Evolutionary conservation across 352 stramenopile genomes (phyloP).

Genomic region (Pythium inflatum): DNA sequence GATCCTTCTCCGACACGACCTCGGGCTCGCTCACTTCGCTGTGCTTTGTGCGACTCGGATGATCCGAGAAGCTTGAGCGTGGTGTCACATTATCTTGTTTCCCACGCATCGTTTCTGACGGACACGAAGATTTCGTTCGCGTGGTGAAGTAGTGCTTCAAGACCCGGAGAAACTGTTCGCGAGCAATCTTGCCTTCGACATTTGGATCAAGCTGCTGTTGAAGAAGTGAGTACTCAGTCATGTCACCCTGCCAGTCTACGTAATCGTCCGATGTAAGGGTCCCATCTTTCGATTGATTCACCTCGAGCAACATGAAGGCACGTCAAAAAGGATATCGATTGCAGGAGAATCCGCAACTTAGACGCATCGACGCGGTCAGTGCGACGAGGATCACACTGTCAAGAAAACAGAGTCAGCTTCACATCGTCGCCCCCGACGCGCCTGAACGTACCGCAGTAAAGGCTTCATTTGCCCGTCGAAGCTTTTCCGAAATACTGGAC

Average conservation of each 20-base stretch:
- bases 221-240: slow-evolving; percentile 44
- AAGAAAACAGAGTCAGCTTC: too few species aligned
- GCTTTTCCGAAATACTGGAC: slow-evolving; percentile 53
- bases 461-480: slow-evolving; percentile 55
- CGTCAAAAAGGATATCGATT: slow-evolving; percentile 59
- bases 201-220: slow-evolving; percentile 62
- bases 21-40: slow-evolving; percentile 21
- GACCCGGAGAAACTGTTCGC: slow-evolving; percentile 46
- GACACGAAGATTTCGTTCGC: not conserved
- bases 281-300: too few species aligned
- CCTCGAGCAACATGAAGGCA: too few species aligned
- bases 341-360: slow-evolving; percentile 54
- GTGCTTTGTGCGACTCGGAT: not conserved
- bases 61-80: slow-evolving; percentile 20
- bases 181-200: slow-evolving; percentile 43
- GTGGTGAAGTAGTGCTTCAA: slow-evolving; percentile 45
- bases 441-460: slow-evolving; percentile 51
- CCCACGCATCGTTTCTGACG: not conserved
- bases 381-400: slow-evolving; percentile 51
- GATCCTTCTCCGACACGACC: slow-evolving; percentile 17
- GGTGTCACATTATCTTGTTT: not conserved
- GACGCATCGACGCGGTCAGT: slow-evolving; percentile 46
- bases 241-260: slow-evolving; percentile 60
- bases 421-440: too few species aligned
- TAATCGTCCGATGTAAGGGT: slow-evolving; percentile 34